Evolutionary conservation across 1,284 basidiomycete genomes (phyloP).

Genomic region (Irpex lacteus): DNA sequence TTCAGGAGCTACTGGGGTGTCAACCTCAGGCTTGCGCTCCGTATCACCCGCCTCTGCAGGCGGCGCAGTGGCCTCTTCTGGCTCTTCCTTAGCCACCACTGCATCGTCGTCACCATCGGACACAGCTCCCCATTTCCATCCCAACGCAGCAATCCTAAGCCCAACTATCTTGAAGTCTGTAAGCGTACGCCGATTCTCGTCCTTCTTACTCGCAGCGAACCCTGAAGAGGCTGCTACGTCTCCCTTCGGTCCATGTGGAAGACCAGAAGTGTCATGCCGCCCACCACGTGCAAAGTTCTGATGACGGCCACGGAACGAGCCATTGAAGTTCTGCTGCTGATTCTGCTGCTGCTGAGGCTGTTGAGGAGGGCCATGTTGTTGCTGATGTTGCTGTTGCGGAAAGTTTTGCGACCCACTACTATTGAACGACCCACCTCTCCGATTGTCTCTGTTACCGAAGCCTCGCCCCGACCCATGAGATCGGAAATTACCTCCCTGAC

Average conservation of each 20-base stretch:
- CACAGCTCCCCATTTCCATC: slow-evolving; percentile 71
- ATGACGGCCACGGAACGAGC: slow-evolving; percentile 40
- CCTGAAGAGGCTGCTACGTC: slow-evolving; percentile 27
- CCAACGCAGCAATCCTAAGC: slow-evolving; percentile 72
- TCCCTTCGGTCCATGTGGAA: slow-evolving; percentile 26
- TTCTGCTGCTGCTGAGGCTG: slow-evolving; percentile 33
- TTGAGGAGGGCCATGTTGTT: slow-evolving; percentile 35
- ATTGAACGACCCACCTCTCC: slow-evolving; percentile 63
- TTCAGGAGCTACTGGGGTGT: slow-evolving; percentile 1
- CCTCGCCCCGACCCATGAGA: slow-evolving; percentile 62
- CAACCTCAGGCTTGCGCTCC: slow-evolving; percentile 7
- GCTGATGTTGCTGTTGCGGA: slow-evolving; percentile 35
- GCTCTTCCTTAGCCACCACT: slow-evolving; percentile 26
- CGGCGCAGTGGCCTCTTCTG: slow-evolving; percentile 16
- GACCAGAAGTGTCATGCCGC: slow-evolving; percentile 47
- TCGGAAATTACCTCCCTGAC: slow-evolving; percentile 40
- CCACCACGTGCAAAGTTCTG: slow-evolving; percentile 40
- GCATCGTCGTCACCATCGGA: slow-evolving; percentile 29
- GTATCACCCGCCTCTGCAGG: not conserved
- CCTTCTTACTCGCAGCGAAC: slow-evolving; percentile 58
- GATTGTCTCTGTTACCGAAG: slow-evolving; percentile 59
- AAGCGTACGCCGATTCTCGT: slow-evolving; percentile 81
- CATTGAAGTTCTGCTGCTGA: slow-evolving; percentile 25
- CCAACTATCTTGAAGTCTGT: slow-evolving; percentile 96
- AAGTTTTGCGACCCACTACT: slow-evolving; percentile 37